These are phyloP conservation scores for Vigna hirtella DNA, from an alignment of 306 rosid genomes.

Conservation along the genomic window DNA sequence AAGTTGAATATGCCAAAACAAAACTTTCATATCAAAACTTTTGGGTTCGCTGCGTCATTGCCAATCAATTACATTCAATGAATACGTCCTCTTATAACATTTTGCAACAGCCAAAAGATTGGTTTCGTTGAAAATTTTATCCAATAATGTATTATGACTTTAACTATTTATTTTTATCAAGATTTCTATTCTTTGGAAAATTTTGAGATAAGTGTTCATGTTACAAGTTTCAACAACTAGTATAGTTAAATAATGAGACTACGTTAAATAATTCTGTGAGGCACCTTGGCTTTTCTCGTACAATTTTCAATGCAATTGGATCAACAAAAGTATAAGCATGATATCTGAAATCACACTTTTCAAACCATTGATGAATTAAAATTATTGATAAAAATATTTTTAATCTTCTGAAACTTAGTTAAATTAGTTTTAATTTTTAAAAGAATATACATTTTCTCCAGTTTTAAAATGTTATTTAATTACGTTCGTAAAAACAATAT, in stretches of 20 bases:
- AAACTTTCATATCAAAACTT: neutral
- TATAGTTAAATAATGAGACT: too few species aligned
- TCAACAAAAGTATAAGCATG: too few species aligned
- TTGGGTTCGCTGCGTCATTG: neutral
- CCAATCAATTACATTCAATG: neutral
- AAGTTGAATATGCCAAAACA: constrained; percentile 13
- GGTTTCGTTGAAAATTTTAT: neutral
- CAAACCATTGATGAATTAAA: neutral
- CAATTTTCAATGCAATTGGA: too few species aligned
- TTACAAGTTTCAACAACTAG: neutral
- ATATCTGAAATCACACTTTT: neutral
- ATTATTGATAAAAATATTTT: too few species aligned
- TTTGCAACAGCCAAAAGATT: neutral
- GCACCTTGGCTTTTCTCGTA: too few species aligned
- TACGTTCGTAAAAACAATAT: too few species aligned
- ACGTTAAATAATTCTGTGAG: too few species aligned
- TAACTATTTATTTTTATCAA: neutral
- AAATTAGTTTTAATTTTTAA: too few species aligned
- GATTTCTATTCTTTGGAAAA: neutral
- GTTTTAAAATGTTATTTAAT: too few species aligned
- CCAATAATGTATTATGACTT: neutral
- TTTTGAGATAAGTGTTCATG: neutral
- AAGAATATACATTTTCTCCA: too few species aligned
- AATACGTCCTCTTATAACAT: neutral
- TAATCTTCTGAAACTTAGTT: too few species aligned